Evolutionary conservation across 306 rosid genomes (phyloP), one percentile per base, ranked within the genome.

Genomic region (Medicago arabica): DNA sequence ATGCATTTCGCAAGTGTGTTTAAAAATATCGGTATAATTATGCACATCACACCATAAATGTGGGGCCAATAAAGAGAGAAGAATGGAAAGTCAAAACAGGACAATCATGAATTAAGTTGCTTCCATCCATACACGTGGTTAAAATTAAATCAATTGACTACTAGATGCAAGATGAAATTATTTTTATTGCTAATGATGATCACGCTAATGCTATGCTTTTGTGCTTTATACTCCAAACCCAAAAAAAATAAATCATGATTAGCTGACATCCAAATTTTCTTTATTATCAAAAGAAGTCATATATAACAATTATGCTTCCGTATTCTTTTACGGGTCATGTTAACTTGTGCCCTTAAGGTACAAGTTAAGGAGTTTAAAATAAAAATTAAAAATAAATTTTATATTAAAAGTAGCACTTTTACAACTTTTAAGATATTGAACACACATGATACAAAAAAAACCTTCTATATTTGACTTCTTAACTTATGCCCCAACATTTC

Each of bases 81-180:
- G 36, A 44, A 34, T 72, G 58, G 36, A 44, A 34, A 77, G 58
- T 60, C 38, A 77, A 69, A 72, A 58, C 23, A 71, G 39, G 41
- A 55, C 10, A 71, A 25, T 58, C 12, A 57, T 34, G 44, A 71
- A 49, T 58, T 76, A 28, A 47, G 41, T 55, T 47, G 51, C 17
- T 71, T 51, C 43, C 17, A 76, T 77, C 72, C 86, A 69, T 21
- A 78, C 80, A 83, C 41, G 14, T 78, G 66, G 67, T 69, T 41
- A 66, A 66, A 41, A 61, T 69, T 41, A 66, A 66, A 41, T 57
- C 74, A 73, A 38, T 68, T 34, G 69, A 63, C 25, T 16, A 63
- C 9, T 43, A 55, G 40, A 74, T 59, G 62, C 76, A 66, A 21
- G 67, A 73, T 21, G 44, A 9, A 0, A 41, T 57, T 46, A 28